Evolutionary conservation across 31 red algal species (phyloP).

Genomic region (Odonthalia washingtoniensis): DNA sequence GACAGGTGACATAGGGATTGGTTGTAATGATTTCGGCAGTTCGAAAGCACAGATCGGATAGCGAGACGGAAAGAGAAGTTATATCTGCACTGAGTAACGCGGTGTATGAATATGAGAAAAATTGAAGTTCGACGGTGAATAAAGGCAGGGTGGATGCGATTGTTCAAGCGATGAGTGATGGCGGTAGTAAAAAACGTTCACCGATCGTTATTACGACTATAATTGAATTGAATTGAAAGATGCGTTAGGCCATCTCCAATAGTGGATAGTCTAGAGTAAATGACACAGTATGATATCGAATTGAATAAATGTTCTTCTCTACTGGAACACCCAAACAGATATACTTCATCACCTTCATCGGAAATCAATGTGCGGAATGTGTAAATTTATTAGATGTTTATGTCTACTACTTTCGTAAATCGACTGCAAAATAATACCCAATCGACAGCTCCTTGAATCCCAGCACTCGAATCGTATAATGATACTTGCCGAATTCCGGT

Average conservation of each 20-base stretch:
- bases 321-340: conserved; percentile 24
- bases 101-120: conserved; percentile 64
- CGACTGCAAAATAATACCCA: too few relatives aligned
- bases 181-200: background rate
- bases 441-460: too few relatives aligned
- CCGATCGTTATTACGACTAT: conserved; percentile 41
- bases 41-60: conserved; percentile 23
- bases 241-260: too few relatives aligned
- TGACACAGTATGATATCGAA: too few relatives aligned
- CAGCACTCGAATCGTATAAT: too few relatives aligned
- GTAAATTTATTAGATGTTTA: too few relatives aligned
- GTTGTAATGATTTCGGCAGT: conserved; percentile 40
- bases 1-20: conserved; percentile 50
- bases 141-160: conserved; percentile 44
- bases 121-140: conserved; percentile 53
- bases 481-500: too few relatives aligned
- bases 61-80: conserved; percentile 40
- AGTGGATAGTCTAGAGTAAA: too few relatives aligned
- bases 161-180: background rate
- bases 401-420: too few relatives aligned
- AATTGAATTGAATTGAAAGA: too few relatives aligned
- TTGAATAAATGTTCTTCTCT: conserved; percentile 69
- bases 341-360: conserved; percentile 39
- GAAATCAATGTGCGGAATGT: too few relatives aligned
- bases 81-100: conserved; percentile 63